Evolutionary conservation across 2,329 filamentous ascomycete species (phyloP).

Genomic region (Fusarium sp.): DNA sequence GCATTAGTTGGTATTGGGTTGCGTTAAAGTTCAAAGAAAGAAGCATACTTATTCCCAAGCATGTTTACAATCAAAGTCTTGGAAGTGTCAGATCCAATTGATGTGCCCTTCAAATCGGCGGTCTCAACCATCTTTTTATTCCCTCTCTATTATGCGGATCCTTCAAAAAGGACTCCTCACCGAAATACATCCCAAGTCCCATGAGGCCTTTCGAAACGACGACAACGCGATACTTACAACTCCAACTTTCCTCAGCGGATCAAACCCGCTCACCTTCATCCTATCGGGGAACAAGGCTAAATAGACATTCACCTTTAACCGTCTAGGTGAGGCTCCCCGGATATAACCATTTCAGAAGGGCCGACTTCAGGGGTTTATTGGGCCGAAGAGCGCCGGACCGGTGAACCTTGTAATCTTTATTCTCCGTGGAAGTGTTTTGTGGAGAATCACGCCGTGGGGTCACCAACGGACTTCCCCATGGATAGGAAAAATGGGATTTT

Average conservation of each 20-base stretch:
- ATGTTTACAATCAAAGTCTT: conserved; percentile 8
- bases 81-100: neutral
- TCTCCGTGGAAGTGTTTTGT: neutral
- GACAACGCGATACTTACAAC: neutral
- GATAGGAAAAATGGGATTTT: neutral
- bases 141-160: neutral
- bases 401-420: conserved; percentile 1
- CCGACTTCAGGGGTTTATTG: neutral
- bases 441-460: conserved; percentile 19
- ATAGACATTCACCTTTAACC: conserved; percentile 23
- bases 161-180: neutral
- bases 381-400: conserved; percentile 23
- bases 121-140: conserved; percentile 9
- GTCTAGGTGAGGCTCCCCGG: conserved; percentile 1
- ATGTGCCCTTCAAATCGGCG: neutral
- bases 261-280: neutral
- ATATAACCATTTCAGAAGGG: conserved; percentile 6
- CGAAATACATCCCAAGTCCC: neutral
- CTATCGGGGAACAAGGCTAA: conserved; percentile 34
- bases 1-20: neutral
- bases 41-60: conserved; percentile 25
- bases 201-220: neutral
- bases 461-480: neutral
- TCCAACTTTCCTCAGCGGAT: neutral
- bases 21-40: neutral